These are phyloP conservation scores for Calocera cornea DNA, from an alignment of 768 basidiomycete species.

Conservation along the genomic window DNA sequence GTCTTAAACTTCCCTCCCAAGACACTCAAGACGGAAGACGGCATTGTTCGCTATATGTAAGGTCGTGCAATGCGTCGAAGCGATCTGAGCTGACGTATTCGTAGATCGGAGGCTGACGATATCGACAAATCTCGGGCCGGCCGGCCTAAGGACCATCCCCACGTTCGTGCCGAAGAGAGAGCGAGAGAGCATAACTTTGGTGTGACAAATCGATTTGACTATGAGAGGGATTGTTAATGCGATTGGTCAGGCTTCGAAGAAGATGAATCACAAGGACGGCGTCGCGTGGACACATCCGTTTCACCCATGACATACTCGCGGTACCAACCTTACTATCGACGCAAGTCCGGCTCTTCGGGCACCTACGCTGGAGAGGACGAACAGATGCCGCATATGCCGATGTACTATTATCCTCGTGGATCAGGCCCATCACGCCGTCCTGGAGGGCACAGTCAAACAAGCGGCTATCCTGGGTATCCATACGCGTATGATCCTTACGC, in stretches of 20 bases:
- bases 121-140: conserved; percentile 1
- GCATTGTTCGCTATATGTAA: neutral
- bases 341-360: neutral
- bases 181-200: conserved; percentile 1
- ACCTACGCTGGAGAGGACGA: neutral
- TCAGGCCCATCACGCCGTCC: neutral
- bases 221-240: neutral
- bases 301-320: neutral
- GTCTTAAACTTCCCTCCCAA: neutral
- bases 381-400: neutral
- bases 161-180: neutral
- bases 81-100: neutral
- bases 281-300: neutral
- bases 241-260: neutral
- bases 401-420: neutral
- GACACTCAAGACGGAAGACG: neutral
- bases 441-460: neutral
- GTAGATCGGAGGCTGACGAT: neutral
- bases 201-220: neutral
- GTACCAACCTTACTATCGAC: neutral
- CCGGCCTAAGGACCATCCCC: neutral
- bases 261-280: neutral
- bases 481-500: neutral
- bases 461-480: neutral
- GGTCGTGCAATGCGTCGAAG: neutral